A percentile compares a stretch with the other conserved stretches of the same genome.
Conservation (phyloP, 169 alveolate genomes). For the Plasmodium vivax region DNA sequence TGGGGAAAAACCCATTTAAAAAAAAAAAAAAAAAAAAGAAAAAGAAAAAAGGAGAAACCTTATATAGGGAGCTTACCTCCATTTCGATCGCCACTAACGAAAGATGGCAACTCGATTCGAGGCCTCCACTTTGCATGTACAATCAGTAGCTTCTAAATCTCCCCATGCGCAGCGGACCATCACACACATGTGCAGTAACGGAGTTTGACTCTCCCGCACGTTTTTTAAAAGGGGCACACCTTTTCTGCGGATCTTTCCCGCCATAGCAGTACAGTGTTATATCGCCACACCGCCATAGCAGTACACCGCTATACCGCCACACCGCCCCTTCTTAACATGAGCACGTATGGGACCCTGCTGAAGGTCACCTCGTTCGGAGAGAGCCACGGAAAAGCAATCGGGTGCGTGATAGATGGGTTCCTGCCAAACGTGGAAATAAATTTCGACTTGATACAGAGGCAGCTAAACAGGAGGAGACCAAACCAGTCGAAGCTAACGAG, state of each 20-base stretch:
- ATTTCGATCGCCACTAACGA: not conserved
- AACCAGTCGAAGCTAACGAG: slow-evolving; percentile 53
- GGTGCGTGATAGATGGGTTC: slow-evolving; percentile 43
- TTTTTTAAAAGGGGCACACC: not conserved
- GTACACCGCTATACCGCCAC: not conserved
- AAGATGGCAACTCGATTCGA: not conserved
- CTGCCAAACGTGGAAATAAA: slow-evolving; percentile 21
- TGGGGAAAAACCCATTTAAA: not conserved
- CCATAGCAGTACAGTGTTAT: not conserved
- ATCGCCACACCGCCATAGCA: not conserved
- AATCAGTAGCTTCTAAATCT: not conserved
- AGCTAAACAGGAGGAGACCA: slow-evolving; percentile 55
- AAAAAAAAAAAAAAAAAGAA: not conserved
- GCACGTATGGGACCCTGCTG: slow-evolving; percentile 41
- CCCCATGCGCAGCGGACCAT: not conserved
- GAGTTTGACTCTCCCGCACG: not conserved
- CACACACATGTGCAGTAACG: not conserved
- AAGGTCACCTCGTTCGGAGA: slow-evolving; percentile 38
- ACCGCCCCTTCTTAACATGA: not conserved
- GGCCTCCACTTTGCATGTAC: not conserved
- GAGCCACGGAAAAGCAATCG: slow-evolving; percentile 43
- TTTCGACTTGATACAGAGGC: slow-evolving; percentile 35
- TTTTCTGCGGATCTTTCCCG: not conserved
- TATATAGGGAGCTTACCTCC: not conserved
- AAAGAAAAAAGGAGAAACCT: not conserved